Percentiles rank a stretch among this genome's conserved stretches.
These are phyloP conservation scores for Physcomitrium patens DNA, from an alignment of 225 moss, liverwort and hornwort genomes.

Conservation along the genomic window DNA sequence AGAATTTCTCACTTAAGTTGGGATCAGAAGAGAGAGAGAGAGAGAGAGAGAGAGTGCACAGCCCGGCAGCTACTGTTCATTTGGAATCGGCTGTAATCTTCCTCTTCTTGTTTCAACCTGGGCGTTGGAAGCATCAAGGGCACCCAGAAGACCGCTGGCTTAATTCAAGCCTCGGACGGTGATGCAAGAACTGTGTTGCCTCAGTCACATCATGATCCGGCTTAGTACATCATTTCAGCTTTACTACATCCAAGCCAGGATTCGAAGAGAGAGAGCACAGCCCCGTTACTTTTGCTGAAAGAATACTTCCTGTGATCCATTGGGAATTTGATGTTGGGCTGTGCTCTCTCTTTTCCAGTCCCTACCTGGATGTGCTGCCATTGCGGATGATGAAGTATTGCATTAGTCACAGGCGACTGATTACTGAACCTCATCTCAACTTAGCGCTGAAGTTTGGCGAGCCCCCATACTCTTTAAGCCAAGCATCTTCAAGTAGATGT, in stretches of 20 bases:
- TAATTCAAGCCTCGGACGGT: slow-evolving; percentile 19
- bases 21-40: slow-evolving; percentile 65
- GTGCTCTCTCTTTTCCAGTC: slow-evolving; percentile 83
- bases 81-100: slow-evolving; percentile 59
- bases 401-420: slow-evolving; percentile 4
- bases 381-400: slow-evolving; percentile 25
- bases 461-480: slow-evolving; percentile 3
- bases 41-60: slow-evolving; percentile 40
- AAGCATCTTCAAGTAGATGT: slow-evolving; percentile 8
- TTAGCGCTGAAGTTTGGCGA: slow-evolving; percentile 10
- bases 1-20: slow-evolving; percentile 45
- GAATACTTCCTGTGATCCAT: slow-evolving; percentile 20
- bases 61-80: slow-evolving; percentile 38
- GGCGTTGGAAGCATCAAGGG: slow-evolving; percentile 33
- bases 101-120: slow-evolving; percentile 61
- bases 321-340: slow-evolving; percentile 54
- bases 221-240: slow-evolving; percentile 24
- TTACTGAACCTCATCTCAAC: slow-evolving; percentile 10
- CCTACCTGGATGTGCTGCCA: slow-evolving; percentile 57
- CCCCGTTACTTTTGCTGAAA: slow-evolving; percentile 38
- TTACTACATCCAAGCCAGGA: slow-evolving; percentile 56
- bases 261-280: slow-evolving; percentile 92
- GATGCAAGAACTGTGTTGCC: slow-evolving; percentile 14
- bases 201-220: slow-evolving; percentile 11
- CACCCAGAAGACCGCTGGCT: slow-evolving; percentile 6